Base-by-base conservation (phyloP, 1,284 basidiomycete genomes). In the Trichosporon asahii region DNA sequence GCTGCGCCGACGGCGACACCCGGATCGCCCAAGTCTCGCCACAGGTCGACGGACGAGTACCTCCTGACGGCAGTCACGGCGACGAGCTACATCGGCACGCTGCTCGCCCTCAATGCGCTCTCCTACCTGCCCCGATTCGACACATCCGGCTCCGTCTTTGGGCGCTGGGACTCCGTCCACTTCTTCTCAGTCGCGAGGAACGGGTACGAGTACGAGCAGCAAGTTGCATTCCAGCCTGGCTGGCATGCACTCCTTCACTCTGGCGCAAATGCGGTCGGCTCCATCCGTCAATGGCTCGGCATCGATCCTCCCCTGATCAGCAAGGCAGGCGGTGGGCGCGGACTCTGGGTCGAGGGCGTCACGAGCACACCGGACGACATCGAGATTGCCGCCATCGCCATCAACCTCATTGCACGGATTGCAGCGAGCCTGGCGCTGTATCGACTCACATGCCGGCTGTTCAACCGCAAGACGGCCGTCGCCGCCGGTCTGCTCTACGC, bases 131-230 rank as follows among this genome's bases (percentile, higher is more conserved):
- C 70, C 9, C 67, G 77, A 8, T 81, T 82, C 71, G 81, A 82
- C 73, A 66, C 75, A 0, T 79, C 78, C 64, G 8, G 23, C 65
- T 8, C 65, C 68, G 8, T 40, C 66, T 9, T 66, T 79, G 0
- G 79, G n/a, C 89, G 94, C 72, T 98, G 96, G 96, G 96, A 98
- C 78, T 86, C 87, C 1, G 87, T 98, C 70, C 90, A 98, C 82
- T 98, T 94, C 80, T 76, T 84, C 1, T 85, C 87, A 72, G 87
- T 93, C 64, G 91, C 92, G 0, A 66, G 72, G 21, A 74, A 85
- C 14, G 82, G 88, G 11, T 92, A 96, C 80, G 79, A 83, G 4
- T 90, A 88, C 80, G 96, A 98, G 80, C 88, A 97, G 77, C 87
- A 92, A 76, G 91, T 92, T 85, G 96, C 96, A 0, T 98, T 95